These are phyloP conservation scores for Kurtzmaniella quercitrusa DNA, from an alignment of 1,139 yeast species.

Conservation along the genomic window DNA sequence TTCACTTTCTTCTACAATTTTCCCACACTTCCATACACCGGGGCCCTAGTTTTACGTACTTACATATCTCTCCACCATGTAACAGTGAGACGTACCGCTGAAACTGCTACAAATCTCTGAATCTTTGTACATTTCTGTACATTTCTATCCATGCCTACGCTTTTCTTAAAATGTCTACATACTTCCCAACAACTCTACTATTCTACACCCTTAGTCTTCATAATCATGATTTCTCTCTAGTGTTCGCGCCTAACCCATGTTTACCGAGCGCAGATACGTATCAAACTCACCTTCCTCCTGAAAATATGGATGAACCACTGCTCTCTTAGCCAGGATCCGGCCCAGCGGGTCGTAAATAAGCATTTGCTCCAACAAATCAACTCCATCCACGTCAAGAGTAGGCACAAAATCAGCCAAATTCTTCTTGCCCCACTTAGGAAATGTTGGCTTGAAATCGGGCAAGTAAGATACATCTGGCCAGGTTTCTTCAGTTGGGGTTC, in stretches of 20 bases:
- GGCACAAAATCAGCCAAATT: constrained; percentile 73
- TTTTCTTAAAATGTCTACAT: not conserved
- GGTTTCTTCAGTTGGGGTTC: constrained; percentile 88
- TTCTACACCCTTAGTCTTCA: not conserved
- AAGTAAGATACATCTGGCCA: constrained; percentile 97
- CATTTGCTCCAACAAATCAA: constrained; percentile 75
- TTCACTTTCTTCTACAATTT: no score
- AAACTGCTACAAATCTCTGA: no score
- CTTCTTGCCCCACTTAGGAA: constrained; percentile 91
- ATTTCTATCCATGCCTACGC: no score
- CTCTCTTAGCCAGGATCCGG: constrained; percentile 91
- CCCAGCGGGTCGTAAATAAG: constrained; percentile 91
- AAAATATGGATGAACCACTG: constrained; percentile 87
- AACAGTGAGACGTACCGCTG: no score
- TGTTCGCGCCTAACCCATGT: constrained; percentile 28
- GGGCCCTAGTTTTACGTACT: no score
- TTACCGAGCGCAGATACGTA: constrained; percentile 32
- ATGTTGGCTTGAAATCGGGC: constrained; percentile 93
- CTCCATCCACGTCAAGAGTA: constrained; percentile 73
- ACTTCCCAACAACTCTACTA: not conserved
- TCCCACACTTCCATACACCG: no score
- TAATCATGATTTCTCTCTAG: not conserved
- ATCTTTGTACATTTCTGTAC: no score
- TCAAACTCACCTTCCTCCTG: constrained; percentile 45
- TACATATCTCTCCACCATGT: no score